phyloP scores from a whole-genome alignment of 768 basidiomycete species.

The Suillus lakei region DNA sequence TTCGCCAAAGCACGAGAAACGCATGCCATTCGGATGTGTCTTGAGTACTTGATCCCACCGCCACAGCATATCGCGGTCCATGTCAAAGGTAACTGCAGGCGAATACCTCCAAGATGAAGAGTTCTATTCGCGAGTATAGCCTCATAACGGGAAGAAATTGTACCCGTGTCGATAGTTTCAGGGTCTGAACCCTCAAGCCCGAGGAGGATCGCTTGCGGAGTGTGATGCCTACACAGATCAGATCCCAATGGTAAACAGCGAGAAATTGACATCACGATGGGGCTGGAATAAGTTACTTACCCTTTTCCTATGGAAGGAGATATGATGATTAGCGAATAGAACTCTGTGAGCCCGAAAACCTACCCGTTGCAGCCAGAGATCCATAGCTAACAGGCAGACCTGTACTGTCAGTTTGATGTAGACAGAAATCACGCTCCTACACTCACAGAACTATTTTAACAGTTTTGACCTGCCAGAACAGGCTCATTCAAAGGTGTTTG shows the following conservation, averaged over 20 bases:
- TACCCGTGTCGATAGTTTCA: slow-evolving; percentile 90
- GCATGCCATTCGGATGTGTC: slow-evolving; percentile 92
- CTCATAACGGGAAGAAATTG: slow-evolving; percentile 76
- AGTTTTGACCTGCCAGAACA: slow-evolving; percentile 59
- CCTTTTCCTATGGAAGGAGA: slow-evolving; percentile 64
- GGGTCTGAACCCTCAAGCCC: slow-evolving; percentile 91
- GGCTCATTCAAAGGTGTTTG: slow-evolving; percentile 1
- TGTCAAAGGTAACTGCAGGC: slow-evolving; percentile 83
- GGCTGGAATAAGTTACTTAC: slow-evolving; percentile 42
- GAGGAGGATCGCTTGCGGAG: slow-evolving; percentile 84
- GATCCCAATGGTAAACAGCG: background rate
- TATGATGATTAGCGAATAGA: slow-evolving; percentile 12
- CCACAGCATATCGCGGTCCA: slow-evolving; percentile 94
- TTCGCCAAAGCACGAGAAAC: slow-evolving; percentile 82
- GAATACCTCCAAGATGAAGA: slow-evolving; percentile 73
- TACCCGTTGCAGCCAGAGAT: slow-evolving; percentile 90
- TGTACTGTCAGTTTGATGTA: slow-evolving; percentile 11
- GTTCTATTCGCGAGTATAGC: slow-evolving; percentile 67
- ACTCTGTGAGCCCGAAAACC: slow-evolving; percentile 18
- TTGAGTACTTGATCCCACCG: slow-evolving; percentile 87
- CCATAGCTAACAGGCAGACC: slow-evolving; percentile 65
- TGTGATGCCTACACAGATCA: slow-evolving; percentile 65
- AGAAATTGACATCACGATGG: slow-evolving; percentile 9
- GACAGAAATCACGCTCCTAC: slow-evolving; percentile 4
- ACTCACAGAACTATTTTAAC: slow-evolving; percentile 85